A percentile compares a stretch with the other conserved stretches of the same genome.
phyloP scores from a whole-genome alignment of 768 basidiomycete genomes.

The Cyclocybe aegerita region DNA sequence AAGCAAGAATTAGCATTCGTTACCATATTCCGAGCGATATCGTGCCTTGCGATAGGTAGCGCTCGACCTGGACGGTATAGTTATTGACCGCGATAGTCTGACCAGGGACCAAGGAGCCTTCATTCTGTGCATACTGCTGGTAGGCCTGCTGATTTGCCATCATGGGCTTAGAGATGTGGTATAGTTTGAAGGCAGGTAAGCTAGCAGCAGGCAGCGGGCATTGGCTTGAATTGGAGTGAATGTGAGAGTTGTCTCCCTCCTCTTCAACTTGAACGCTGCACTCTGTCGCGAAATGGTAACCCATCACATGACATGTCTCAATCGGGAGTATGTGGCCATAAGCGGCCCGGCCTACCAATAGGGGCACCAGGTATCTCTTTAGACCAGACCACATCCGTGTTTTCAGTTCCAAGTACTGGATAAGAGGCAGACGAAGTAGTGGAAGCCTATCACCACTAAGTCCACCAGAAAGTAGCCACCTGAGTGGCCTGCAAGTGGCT shows the following conservation, averaged over 20 bases:
- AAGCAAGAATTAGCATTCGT: constrained; percentile 12
- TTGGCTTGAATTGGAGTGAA: constrained; percentile 14
- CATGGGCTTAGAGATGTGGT: constrained; percentile 10
- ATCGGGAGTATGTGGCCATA: too few relatives aligned
- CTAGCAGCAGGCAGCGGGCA: constrained; percentile 16
- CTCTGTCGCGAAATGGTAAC: constrained; percentile 22
- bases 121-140: constrained; percentile 51
- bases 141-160: constrained; percentile 56
- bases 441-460: neutral
- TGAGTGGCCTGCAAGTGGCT: too few relatives aligned
- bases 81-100: constrained; percentile 90
- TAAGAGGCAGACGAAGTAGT: too few relatives aligned
- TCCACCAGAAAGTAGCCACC: neutral
- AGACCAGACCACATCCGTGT: too few relatives aligned
- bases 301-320: constrained; percentile 21
- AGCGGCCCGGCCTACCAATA: too few relatives aligned
- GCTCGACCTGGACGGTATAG: constrained; percentile 87
- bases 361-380: too few relatives aligned
- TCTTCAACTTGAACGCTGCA: constrained; percentile 10
- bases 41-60: constrained; percentile 92
- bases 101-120: constrained; percentile 75
- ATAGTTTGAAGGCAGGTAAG: neutral
- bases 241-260: constrained; percentile 10
- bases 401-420: too few relatives aligned
- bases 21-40: constrained; percentile 10